Conservation (phyloP, 192 early-diverging fungal species). For the Coemansia sp. region DNA sequence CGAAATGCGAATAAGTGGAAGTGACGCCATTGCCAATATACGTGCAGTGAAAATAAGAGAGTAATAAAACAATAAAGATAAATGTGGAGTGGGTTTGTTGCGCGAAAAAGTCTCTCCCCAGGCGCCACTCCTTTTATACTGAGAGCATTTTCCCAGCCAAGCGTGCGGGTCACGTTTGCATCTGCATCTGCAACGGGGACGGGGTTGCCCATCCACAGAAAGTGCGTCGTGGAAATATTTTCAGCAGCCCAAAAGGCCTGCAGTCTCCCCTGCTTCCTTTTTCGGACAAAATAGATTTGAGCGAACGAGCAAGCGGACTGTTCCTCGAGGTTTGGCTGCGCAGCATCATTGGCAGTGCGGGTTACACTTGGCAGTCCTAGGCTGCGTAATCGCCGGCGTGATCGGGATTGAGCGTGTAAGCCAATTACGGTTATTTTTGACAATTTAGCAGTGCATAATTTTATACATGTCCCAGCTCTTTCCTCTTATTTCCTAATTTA, state of each 20-base stretch:
- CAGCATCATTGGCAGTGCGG: neutral
- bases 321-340: slow-evolving; percentile 1
- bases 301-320: neutral
- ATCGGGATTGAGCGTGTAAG: too few relatives aligned
- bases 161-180: slow-evolving; percentile 1
- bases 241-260: neutral
- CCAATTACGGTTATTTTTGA: too few relatives aligned
- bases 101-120: too few relatives aligned
- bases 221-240: slow-evolving; percentile 1
- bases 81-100: neutral
- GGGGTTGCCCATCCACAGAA: neutral
- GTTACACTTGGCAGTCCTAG: too few relatives aligned
- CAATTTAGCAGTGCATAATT: too few relatives aligned
- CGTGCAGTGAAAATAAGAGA: neutral
- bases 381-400: too few relatives aligned
- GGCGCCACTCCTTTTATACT: neutral
- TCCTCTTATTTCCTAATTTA: neutral
- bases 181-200: neutral
- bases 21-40: slow-evolving; percentile 16
- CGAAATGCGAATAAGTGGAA: slow-evolving; percentile 52
- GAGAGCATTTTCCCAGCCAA: neutral
- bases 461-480: too few relatives aligned
- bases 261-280: neutral
- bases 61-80: neutral
- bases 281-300: neutral